Base-by-base conservation (phyloP, 768 basidiomycete genomes). In the Phlebiopsis flavidoalba region DNA sequence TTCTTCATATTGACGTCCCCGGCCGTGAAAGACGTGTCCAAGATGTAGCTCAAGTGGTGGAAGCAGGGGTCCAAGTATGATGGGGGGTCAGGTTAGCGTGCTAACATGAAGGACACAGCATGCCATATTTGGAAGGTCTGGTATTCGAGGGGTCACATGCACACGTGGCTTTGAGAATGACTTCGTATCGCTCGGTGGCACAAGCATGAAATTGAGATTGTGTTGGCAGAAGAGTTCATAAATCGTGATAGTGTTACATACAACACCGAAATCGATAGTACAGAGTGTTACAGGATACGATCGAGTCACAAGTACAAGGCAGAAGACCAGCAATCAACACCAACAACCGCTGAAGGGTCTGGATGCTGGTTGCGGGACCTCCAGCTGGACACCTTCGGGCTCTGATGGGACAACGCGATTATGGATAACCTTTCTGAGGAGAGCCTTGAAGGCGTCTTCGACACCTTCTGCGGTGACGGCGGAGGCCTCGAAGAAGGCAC, bases 381-480 rank as follows among this genome's bases (percentile, higher is more conserved):
- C 17, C 12, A 43, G 40, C 11, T 12, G 40, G 40, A 43, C 17
- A 17, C 40, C 17, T 43, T 43, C 40, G 10, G 40, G 40, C 40
- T 43, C 12, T 43, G 40, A 17, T 2, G 40, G 40, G 40, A 43
- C 40, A 17, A 86, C 87, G 0, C 91, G 90, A 0, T 89, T 93
- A 40, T 91, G 90, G 56, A 95, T 65, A 62, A 96, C 96, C 75
- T 82, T 81, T 69, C 83, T 80, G 21, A 97, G 93, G 5, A 96
- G 83, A 57, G 89, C 88, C 46, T 79, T 74, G 67, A 89, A 89
- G 1, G 88, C 85, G 49, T 92, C 90, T 31, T 79, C 80, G 7
- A 98, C 95, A 14, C 89, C 88, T 0, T 90, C 79, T 8, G 87
- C 83, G 0, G 93, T 96, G 83, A 97, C 97, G 0, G 96, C 96